phyloP scores from a whole-genome alignment of 2,329 filamentous ascomycete species.

The Botrytis cinerea region DNA sequence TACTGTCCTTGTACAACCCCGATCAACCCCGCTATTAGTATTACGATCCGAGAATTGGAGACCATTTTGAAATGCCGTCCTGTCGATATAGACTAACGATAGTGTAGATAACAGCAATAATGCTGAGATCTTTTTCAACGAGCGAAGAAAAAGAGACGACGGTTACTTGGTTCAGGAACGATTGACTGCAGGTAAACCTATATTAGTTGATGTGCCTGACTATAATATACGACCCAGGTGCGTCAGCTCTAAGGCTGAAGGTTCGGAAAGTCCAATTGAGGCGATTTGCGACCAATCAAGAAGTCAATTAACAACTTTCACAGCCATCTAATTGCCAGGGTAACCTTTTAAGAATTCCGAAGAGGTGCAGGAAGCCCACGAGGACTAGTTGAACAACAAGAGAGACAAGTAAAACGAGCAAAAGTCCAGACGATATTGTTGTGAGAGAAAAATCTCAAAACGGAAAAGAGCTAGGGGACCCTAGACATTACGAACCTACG shows the following conservation, averaged over 20 bases:
- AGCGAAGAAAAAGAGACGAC: slow-evolving; percentile 30
- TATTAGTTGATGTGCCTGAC: slow-evolving; percentile 22
- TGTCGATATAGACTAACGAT: slow-evolving; percentile 34
- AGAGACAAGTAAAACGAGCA: slow-evolving; percentile 23
- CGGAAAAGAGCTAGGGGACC: slow-evolving; percentile 38
- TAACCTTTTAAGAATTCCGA: slow-evolving; percentile 26
- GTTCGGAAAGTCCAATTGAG: slow-evolving; percentile 9
- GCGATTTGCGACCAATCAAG: slow-evolving; percentile 15
- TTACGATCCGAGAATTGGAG: slow-evolving; percentile 16
- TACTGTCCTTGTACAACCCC: slow-evolving; percentile 29
- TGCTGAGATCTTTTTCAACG: slow-evolving; percentile 34
- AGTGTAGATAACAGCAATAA: slow-evolving; percentile 31
- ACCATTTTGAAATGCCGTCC: slow-evolving; percentile 27
- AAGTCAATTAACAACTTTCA: slow-evolving; percentile 7
- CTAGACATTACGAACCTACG: slow-evolving; percentile 21
- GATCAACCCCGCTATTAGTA: slow-evolving; percentile 28
- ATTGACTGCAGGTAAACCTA: slow-evolving; percentile 19
- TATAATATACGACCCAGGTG: slow-evolving; percentile 21
- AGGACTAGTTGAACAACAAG: slow-evolving; percentile 28
- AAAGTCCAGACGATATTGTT: slow-evolving; percentile 21
- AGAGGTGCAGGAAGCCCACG: slow-evolving; percentile 27
- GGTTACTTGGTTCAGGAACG: slow-evolving; percentile 29
- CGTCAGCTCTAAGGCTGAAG: slow-evolving; percentile 22
- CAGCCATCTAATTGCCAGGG: slow-evolving; percentile 21
- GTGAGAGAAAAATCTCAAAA: slow-evolving; percentile 26